Evolutionary conservation across 257 asterid species (phyloP), one percentile per base, ranked within the genome.

Genomic region (Forsythia suspensa): DNA sequence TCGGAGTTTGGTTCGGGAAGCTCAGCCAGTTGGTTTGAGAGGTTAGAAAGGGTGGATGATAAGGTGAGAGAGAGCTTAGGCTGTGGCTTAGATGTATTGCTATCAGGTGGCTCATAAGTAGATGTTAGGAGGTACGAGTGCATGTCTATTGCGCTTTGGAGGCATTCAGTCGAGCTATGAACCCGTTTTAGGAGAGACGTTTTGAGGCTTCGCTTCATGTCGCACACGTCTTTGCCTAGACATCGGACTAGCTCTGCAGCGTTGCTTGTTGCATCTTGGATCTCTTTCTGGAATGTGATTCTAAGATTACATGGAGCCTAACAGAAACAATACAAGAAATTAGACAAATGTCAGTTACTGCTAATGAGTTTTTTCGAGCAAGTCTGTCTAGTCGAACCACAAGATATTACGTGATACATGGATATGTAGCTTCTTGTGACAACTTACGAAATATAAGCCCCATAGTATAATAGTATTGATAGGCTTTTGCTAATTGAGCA

Each of bases 241-340:
- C 65, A 80, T 20, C 95, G 86, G 43, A 89, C 83, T 16, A 90
- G 80, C 80, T 86, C 90, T n/a, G 89, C 92, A 6, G 92, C 94
- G 57, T 85, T 88, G 0, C 11, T 82, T 61, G 90, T 65, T 63
- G 91, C 91, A 38, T 89, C 96, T 80, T 85, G 85, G 71, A 92
- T 85, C 89, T 92, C 97, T 44, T 73, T 86, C 77, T 82, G 88
- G 80, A 92, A 90, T 43, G 90, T 73, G 44, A 83, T 80, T 77
- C 92, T 86, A 2, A 88, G 90, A 85, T 81, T 89, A 65, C 82
- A 78, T 9, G 92, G 97, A 51, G 91, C 96, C 94, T 92, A 77
- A 20, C 44, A 29, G 4, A 43, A n/a, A 52, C 5, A 66, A 42
- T 24, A 21, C 8, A 70, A 70, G n/a, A 63, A 59, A 59, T 20